Percentiles rank a stretch among this genome's conserved stretches.
Conservation (phyloP, 805 yeast species). For the Kluyveromyces wickerhamii region DNA sequence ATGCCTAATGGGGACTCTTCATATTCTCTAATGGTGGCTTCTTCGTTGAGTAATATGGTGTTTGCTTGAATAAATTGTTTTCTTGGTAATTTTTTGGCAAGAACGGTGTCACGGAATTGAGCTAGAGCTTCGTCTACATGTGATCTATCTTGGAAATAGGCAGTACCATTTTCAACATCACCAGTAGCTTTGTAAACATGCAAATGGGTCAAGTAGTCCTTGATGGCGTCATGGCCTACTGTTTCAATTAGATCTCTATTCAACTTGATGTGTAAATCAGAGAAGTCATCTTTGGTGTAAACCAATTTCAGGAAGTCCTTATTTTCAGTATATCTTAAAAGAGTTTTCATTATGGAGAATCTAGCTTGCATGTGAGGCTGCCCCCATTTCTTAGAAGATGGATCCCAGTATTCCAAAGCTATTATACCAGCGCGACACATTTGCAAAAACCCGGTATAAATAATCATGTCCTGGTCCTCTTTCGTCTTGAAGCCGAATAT, state of each 20-base stretch:
- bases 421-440: constrained; percentile 87
- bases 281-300: constrained; percentile 38
- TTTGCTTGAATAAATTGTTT: constrained; percentile 81
- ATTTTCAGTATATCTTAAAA: constrained; percentile 49
- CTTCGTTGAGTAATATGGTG: constrained; percentile 38
- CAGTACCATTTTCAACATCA: constrained; percentile 55
- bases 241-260: constrained; percentile 57
- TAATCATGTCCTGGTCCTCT: constrained; percentile 55
- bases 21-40: constrained; percentile 53
- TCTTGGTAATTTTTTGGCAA: constrained; percentile 71
- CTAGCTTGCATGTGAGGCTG: constrained; percentile 95
- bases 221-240: constrained; percentile 66
- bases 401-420: constrained; percentile 85
- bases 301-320: constrained; percentile 48
- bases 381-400: constrained; percentile 76
- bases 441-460: constrained; percentile 59
- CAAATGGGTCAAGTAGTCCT: constrained; percentile 59
- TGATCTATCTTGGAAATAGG: constrained; percentile 61
- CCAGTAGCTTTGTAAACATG: constrained; percentile 78
- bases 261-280: constrained; percentile 53
- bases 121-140: constrained; percentile 56
- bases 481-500: constrained; percentile 61
- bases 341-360: constrained; percentile 72
- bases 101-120: constrained; percentile 56
- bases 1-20: constrained; percentile 66